phyloP scores from a whole-genome alignment of 192 early-diverging fungal species.

The Backusella parvicylindrica region DNA sequence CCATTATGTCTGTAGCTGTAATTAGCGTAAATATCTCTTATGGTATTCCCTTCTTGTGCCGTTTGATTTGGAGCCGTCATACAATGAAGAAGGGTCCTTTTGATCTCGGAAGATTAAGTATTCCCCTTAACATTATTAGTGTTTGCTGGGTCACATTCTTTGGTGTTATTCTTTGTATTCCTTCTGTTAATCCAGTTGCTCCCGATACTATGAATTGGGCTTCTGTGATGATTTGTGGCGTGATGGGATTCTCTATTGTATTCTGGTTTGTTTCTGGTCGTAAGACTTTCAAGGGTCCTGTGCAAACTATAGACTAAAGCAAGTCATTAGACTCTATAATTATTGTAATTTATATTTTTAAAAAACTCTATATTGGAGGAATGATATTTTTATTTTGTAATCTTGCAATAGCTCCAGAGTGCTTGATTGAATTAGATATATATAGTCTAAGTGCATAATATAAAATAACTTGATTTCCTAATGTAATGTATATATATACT shows the following conservation, averaged over 20 bases:
- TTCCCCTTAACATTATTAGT: conserved; percentile 34
- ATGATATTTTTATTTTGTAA: too few relatives aligned
- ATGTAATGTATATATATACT: too few relatives aligned
- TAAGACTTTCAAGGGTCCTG: conserved; percentile 41
- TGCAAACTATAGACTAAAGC: too few relatives aligned
- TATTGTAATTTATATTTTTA: too few relatives aligned
- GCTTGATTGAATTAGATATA: too few relatives aligned
- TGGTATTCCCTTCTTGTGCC: conserved; percentile 42
- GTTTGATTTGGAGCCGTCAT: conserved; percentile 36
- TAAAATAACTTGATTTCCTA: too few relatives aligned
- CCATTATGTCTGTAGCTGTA: conserved; percentile 42
- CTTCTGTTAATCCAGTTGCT: conserved; percentile 29
- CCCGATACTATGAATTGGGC: conserved; percentile 39
- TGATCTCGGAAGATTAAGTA: conserved; percentile 33
- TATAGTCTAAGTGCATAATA: too few relatives aligned
- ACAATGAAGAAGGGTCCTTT: conserved; percentile 41
- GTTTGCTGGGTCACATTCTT: conserved; percentile 42
- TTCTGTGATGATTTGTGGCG: conserved; percentile 39
- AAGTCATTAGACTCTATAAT: too few relatives aligned
- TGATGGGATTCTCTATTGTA: conserved; percentile 13
- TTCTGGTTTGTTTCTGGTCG: conserved; percentile 46
- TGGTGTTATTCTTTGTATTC: conserved; percentile 39
- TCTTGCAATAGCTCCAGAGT: too few relatives aligned
- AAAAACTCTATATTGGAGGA: too few relatives aligned
- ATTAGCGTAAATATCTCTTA: conserved; percentile 44